Percentiles rank a stretch among this genome's conserved stretches.
phyloP scores from a whole-genome alignment of 305 asterid species.

The Euphrasia arctica region DNA sequence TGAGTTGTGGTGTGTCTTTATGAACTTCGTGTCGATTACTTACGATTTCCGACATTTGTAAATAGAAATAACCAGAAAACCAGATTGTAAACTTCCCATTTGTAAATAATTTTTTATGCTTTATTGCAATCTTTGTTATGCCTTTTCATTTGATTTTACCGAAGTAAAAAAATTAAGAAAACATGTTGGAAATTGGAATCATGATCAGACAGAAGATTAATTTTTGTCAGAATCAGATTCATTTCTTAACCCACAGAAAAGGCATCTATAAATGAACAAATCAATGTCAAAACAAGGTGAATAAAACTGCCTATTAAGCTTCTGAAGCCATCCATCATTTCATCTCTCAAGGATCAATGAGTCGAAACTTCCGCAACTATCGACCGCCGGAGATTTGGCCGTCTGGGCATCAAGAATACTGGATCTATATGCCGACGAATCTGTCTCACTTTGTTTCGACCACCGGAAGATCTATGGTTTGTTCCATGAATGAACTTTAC shows the following conservation, averaged over 20 bases:
- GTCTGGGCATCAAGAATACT: conserved; percentile 30
- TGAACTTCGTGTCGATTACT: too few species aligned
- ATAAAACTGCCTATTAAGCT: conserved; percentile 1
- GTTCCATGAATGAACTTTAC: conserved; percentile 3
- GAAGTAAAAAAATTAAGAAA: too few species aligned
- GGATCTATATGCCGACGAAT: conserved; percentile 34
- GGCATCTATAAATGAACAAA: conserved; percentile 30
- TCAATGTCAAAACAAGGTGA: background rate
- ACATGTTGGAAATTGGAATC: too few species aligned
- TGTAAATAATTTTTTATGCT: conserved; percentile 25
- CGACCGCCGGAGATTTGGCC: conserved; percentile 26
- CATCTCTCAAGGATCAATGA: conserved; percentile 28
- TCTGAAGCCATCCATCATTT: conserved; percentile 16
- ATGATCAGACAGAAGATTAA: too few species aligned
- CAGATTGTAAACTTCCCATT: conserved; percentile 18
- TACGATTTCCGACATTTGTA: conserved; percentile 25
- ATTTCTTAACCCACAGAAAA: background rate
- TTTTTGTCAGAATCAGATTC: too few species aligned
- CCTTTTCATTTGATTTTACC: too few species aligned
- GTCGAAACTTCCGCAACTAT: conserved; percentile 24
- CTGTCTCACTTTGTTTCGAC: conserved; percentile 21
- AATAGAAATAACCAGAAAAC: conserved; percentile 28
- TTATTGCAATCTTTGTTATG: too few species aligned
- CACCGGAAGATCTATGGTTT: conserved; percentile 31
- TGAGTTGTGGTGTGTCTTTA: too few species aligned